These are phyloP conservation scores for Pichia occidentalis DNA, from an alignment of 805 yeast genomes.

Conservation along the genomic window DNA sequence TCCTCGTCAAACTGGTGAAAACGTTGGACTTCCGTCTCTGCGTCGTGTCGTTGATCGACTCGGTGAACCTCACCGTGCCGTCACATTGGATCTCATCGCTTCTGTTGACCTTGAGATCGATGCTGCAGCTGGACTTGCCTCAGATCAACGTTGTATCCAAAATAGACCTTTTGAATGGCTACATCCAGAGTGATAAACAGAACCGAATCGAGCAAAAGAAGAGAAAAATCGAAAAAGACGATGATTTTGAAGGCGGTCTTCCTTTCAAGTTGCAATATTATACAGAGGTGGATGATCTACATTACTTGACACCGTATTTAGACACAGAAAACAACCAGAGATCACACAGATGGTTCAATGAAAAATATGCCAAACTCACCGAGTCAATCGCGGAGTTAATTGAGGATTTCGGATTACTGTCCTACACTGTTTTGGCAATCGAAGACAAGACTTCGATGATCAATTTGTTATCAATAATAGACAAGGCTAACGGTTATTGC, in stretches of 20 bases:
- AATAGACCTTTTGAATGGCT: slow-evolving; percentile 71
- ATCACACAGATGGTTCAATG: slow-evolving; percentile 45
- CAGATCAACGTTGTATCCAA: slow-evolving; percentile 90
- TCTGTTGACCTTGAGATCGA: slow-evolving; percentile 74
- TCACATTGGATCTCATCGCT: slow-evolving; percentile 82
- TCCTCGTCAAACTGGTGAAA: slow-evolving; percentile 60
- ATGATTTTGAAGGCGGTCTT: slow-evolving; percentile 49
- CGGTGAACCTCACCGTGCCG: slow-evolving; percentile 75
- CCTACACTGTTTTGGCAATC: slow-evolving; percentile 82
- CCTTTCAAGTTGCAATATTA: slow-evolving; percentile 82
- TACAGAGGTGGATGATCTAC: slow-evolving; percentile 85
- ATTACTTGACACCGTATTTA: slow-evolving; percentile 57
- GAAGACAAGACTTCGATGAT: slow-evolving; percentile 94
- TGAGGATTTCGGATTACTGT: slow-evolving; percentile 79
- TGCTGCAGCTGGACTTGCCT: slow-evolving; percentile 90
- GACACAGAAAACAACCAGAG: slow-evolving; percentile 66
- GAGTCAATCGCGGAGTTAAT: slow-evolving; percentile 75
- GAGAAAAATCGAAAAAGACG: slow-evolving; percentile 7
- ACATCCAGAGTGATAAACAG: slow-evolving; percentile 25
- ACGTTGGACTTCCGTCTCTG: slow-evolving; percentile 65
- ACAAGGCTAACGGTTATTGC: slow-evolving; percentile 88
- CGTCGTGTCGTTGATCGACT: slow-evolving; percentile 83
- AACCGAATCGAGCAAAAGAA: slow-evolving; percentile 18
- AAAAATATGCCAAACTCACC: slow-evolving; percentile 52
- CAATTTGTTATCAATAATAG: slow-evolving; percentile 64